These are phyloP conservation scores for Candida silvicultrix DNA, from an alignment of 805 yeast species.

Conservation along the genomic window DNA sequence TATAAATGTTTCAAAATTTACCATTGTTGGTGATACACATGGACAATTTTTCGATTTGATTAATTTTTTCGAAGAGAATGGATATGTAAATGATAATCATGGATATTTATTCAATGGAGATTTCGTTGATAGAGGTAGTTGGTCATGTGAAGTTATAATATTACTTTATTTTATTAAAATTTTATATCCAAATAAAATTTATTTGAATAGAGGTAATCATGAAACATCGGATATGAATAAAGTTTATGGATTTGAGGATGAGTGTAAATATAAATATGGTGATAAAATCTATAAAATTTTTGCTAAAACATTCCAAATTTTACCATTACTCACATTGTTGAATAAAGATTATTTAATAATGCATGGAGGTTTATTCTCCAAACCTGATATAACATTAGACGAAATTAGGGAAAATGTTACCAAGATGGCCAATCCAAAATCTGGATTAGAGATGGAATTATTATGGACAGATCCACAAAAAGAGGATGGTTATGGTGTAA, in stretches of 20 bases:
- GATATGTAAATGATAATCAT: conserved; percentile 59
- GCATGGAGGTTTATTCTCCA: conserved; percentile 93
- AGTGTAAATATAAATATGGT: conserved; percentile 85
- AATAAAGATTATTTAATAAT: conserved; percentile 77
- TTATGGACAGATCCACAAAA: conserved; percentile 96
- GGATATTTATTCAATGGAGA: conserved; percentile 91
- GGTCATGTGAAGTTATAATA: conserved; percentile 96
- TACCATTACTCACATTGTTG: conserved; percentile 82
- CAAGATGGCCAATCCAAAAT: conserved; percentile 81
- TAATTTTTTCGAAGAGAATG: conserved; percentile 70
- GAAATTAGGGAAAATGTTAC: conserved; percentile 72
- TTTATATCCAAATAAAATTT: conserved; percentile 62
- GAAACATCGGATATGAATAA: conserved; percentile 96
- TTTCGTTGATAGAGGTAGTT: conserved; percentile 95
- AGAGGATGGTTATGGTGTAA: conserved; percentile 70
- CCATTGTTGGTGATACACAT: conserved; percentile 96
- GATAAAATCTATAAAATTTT: conserved; percentile 77
- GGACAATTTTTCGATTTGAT: conserved; percentile 92
- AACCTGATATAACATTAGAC: conserved; percentile 61
- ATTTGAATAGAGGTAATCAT: conserved; percentile 90
- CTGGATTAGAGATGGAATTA: conserved; percentile 93
- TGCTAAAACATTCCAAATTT: conserved; percentile 75
- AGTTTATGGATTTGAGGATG: conserved; percentile 94
- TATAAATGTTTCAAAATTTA: conserved; percentile 42
- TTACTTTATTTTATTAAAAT: conserved; percentile 72